Evolutionary conservation across 2,329 filamentous ascomycete species (phyloP), one percentile per base, ranked within the genome.

Genomic region (Alternaria sp.): DNA sequence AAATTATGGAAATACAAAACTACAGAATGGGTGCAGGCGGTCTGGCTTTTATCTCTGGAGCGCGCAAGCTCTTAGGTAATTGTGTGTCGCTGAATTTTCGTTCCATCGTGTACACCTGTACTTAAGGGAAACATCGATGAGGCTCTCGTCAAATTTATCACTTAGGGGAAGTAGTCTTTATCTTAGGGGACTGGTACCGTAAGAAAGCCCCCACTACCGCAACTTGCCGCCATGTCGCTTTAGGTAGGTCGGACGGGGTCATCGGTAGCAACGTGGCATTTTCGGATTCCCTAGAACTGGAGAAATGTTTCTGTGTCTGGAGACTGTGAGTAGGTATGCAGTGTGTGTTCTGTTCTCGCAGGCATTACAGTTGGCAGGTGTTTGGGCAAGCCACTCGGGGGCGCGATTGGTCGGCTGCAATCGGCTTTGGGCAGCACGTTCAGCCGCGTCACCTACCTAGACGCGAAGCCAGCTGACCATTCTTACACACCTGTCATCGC

Each of bases 31-130:
- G 59, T 34, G 46, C 64, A 64, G 60, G 60, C 68, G 61, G 66
- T 68, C 52, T 65, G 70, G 45, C 60, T 74, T 75, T 75, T 76
- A 74, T 75, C 67, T 69, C 38, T 58, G 63, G 62, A 48, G 49
- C 63, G 46, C 57, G 67, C 66, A 66, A 66, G 61, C 43, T 75
- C 67, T 78, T 78, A 78, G 72, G 74, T 78, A 76, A 78, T 76
- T 73, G 48, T 44, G 44, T 63, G 58, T 59, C 55, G 64, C 60
- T 59, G 66, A 69, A 62, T 66, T 69, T 69, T 74, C 59, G 48
- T 60, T 28, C 45, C 68, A 63, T 70, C 74, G 74, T 66, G 65
- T 72, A 60, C 40, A 73, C 64, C 67, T 76, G 70, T 71, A 74
- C 72, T 77, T 77, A 75, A 60, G 63, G 70, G 74, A 76, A 71